phyloP scores from a whole-genome alignment of 2,329 filamentous ascomycete species.

The Aciculosporium take region DNA sequence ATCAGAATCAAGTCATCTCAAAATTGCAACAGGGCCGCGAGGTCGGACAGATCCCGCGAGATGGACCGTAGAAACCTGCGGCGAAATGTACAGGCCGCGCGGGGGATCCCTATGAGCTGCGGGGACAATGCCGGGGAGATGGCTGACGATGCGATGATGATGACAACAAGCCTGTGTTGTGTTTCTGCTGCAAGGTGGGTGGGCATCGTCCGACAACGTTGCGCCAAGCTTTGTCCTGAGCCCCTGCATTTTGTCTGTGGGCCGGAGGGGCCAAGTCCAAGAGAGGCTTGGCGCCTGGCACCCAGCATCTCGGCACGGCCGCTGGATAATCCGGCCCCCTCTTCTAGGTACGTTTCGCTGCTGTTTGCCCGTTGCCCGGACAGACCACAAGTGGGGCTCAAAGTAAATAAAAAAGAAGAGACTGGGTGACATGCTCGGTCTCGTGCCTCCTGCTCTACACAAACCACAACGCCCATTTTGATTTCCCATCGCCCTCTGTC shows the following conservation, averaged over 20 bases:
- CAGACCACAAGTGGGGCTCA: slow-evolving; percentile 20
- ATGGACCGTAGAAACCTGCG: background rate
- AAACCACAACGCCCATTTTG: slow-evolving; percentile 9
- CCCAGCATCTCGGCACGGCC: background rate
- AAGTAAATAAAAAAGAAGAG: slow-evolving; percentile 33
- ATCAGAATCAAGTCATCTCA: slow-evolving; percentile 8
- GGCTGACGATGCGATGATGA: slow-evolving; percentile 1
- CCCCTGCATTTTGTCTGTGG: background rate
- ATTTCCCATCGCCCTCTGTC: slow-evolving; percentile 9
- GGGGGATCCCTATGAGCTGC: background rate
- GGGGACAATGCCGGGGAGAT: background rate
- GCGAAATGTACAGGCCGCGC: background rate
- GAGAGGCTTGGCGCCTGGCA: background rate
- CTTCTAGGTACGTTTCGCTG: background rate
- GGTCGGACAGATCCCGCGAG: background rate
- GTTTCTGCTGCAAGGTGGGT: too few relatives aligned
- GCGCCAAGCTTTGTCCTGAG: background rate
- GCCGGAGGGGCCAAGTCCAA: background rate
- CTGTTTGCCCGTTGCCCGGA: slow-evolving; percentile 20
- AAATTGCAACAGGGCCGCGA: background rate
- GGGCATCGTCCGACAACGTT: too few relatives aligned
- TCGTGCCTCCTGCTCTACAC: slow-evolving; percentile 14
- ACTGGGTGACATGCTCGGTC: slow-evolving; percentile 9
- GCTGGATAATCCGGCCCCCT: slow-evolving; percentile 6
- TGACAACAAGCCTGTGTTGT: background rate